Conservation (phyloP, 2,329 filamentous ascomycete species). For the Blastomyces percursus region DNA sequence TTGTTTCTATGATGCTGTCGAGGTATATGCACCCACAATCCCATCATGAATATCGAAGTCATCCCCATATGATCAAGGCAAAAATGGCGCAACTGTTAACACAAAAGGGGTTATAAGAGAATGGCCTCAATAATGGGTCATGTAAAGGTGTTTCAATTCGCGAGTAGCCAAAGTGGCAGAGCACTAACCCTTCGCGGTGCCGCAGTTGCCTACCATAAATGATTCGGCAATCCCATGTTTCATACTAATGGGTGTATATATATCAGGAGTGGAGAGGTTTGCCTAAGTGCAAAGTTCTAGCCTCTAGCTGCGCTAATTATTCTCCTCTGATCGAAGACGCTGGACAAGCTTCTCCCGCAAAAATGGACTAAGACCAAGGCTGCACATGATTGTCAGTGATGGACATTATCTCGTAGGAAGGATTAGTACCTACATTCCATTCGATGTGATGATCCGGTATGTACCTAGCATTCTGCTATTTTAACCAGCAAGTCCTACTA, state of each 20-base stretch:
- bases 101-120: background rate
- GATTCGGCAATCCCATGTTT: background rate
- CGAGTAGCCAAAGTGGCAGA: background rate
- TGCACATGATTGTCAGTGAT: conserved; percentile 14
- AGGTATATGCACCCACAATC: background rate
- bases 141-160: background rate
- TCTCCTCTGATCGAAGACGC: conserved; percentile 28
- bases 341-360: conserved; percentile 41
- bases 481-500: background rate
- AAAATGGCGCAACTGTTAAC: background rate
- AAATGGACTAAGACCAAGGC: conserved; percentile 39
- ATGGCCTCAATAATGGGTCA: background rate
- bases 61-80: background rate
- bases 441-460: conserved; percentile 50
- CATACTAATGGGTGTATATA: background rate
- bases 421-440: conserved; percentile 43
- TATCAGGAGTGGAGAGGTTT: background rate
- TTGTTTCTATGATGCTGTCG: background rate
- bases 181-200: background rate
- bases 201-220: background rate
- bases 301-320: conserved; percentile 20
- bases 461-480: conserved; percentile 31
- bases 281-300: background rate
- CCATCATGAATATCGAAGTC: background rate
- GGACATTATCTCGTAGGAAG: background rate